Conservation (phyloP, 495 filamentous ascomycete species). For the Penicillium daleae region DNA sequence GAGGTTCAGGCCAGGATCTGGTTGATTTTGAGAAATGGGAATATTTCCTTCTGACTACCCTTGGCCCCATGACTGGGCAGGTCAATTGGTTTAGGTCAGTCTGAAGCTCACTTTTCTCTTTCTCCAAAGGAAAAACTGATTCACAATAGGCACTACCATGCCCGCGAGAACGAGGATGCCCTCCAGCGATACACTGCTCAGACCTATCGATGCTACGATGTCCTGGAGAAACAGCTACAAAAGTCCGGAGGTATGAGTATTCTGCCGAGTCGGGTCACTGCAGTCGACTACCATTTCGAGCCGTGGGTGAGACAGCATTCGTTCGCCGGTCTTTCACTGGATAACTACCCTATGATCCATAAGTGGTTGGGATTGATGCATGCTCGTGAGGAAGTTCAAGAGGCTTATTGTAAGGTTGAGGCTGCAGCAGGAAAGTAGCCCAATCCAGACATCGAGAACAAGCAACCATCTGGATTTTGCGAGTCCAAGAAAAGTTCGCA, state of each 20-base stretch:
- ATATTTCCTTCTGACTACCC: constrained; percentile 44
- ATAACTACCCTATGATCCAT: constrained; percentile 40
- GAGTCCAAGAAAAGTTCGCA: not conserved
- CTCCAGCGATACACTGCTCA: constrained; percentile 42
- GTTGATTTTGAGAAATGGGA: constrained; percentile 55
- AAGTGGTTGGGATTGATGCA: constrained; percentile 34
- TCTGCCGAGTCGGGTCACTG: constrained; percentile 37
- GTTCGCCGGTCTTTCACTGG: constrained; percentile 46
- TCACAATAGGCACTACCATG: constrained; percentile 31
- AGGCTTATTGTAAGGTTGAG: constrained; percentile 32
- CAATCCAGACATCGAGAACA: no score
- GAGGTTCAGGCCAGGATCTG: constrained; percentile 39
- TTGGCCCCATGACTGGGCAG: constrained; percentile 50
- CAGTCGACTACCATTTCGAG: constrained; percentile 50
- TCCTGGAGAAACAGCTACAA: constrained; percentile 46
- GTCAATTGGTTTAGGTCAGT: constrained; percentile 46
- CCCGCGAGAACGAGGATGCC: constrained; percentile 44
- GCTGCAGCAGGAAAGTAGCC: constrained; percentile 6
- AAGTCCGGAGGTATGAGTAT: constrained; percentile 44
- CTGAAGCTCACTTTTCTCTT: not conserved
- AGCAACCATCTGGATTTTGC: not conserved
- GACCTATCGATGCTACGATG: constrained; percentile 43
- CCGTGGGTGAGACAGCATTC: constrained; percentile 47
- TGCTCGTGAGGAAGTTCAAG: constrained; percentile 32
- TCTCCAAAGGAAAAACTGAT: not conserved